Base-by-base conservation (phyloP, 306 rosid species). In the Vicia villosa region DNA sequence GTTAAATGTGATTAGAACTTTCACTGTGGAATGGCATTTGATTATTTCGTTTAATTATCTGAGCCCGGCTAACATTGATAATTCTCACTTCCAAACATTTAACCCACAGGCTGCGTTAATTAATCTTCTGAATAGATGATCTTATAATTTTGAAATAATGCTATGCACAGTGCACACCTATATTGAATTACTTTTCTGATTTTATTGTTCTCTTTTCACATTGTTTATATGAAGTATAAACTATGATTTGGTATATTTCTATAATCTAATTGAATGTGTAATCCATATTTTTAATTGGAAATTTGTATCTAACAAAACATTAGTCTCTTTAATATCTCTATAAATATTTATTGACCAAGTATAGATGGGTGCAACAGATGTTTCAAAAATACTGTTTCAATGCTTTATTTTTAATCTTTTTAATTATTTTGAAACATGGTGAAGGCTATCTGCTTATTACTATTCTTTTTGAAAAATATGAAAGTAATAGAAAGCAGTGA, bases 1-100 rank as follows among this genome's bases (percentile, higher is more conserved):
- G 42, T 38, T 40, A 37, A 24, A 51, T 40, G 26, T 38, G 17
- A 61, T 66, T 52, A 42, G 37, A 52, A 28, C 51, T 54, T 71
- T 36, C 28, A 9, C 11, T 34, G 22, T 30, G 72, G 24, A 72
- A 37, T 10, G 32, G 11, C 37, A 22, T 72, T 47, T 70, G 41
- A 36, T 13, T 63, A 11, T 2, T 59, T 61, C 22, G 21, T 57
- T 8, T 11, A 58, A 30, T 36, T 10, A 26, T 34, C 66, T 32
- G 36, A 12, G 17, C 36, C 60, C 60, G 22, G 12, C 60, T 54
- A 22, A 24, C 10, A 7, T 22, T 22, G 26, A 12, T 22, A 54
- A 24, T 54, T 54, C 15, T 22, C 43, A 58, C 64, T 30, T 30
- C n/a, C 6, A 30, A 55, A 55, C 37, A 55, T n/a, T 2, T 16